Evolutionary conservation across 2,329 filamentous ascomycete species (phyloP), one percentile per base, ranked within the genome.

Genomic region (Penicillium sp.): DNA sequence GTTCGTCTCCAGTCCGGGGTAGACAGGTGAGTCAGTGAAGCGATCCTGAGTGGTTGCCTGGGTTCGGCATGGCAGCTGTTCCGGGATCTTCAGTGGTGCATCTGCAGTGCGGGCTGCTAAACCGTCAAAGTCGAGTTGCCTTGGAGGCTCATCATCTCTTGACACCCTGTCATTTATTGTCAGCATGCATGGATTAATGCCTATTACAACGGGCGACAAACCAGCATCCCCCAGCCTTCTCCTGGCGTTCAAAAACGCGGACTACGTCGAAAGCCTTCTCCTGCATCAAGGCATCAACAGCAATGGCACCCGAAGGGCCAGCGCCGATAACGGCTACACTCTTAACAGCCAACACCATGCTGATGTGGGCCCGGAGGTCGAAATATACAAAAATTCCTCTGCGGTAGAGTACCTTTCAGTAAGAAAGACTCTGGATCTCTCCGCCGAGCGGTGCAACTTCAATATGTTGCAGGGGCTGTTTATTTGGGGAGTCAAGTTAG

Each of bases 1-100:
- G 59, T 89, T 89, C 2, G 85, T 88, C 65, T 88, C 83, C n/a
- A 88, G 72, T 20, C 82, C 80, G 0, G 83, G 82, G 60, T 88
- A 88, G 18, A 87, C 77, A 0, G 82, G 82, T 0, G 84, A 83
- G 56, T 86, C 83, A 12, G 76, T 70, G 62, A 81, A 85, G 2
- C 83, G 80, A 18, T 79, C 76, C 54, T 77, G 76, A 1, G 66
- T 55, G 12, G 72, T 68, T 40, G 73, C 75, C 0, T 78, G 74
- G 0, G 76, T 74, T 50, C 75, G 70, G 0, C 78, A 73, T 3
- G 84, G 85, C 0, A 86, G 68, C 0, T 62, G 56, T 2, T 70
- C 53, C 0, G 84, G 84, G 20, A 84, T 72, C 2, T 72, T 26
- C 0, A 83, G 46, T 2, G 82, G 77, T 5, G 71, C 63, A 64